Evolutionary conservation across 139 green algal species (phyloP).

Genomic region (Volvox reticuliferus): DNA sequence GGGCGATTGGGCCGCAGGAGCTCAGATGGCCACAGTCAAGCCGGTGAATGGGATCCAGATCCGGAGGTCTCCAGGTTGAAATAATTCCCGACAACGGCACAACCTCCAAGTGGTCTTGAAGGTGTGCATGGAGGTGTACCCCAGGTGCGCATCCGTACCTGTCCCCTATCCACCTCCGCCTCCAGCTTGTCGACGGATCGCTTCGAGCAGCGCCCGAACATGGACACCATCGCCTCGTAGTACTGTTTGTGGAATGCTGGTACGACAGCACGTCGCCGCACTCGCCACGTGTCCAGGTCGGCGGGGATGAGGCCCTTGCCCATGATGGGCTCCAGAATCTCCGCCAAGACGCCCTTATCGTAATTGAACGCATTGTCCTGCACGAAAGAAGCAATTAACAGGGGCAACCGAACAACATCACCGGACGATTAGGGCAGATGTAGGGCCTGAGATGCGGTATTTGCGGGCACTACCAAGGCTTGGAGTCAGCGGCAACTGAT

Average conservation of each 20-base stretch:
- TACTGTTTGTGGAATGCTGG: constrained; percentile 97
- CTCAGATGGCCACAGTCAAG: no score
- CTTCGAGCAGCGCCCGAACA: constrained; percentile 88
- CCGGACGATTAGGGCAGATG: no score
- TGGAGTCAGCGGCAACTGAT: no score
- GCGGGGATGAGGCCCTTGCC: constrained; percentile 98
- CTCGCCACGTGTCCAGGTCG: constrained; percentile 78
- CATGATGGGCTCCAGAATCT: constrained; percentile 99
- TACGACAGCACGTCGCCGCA: constrained; percentile 89
- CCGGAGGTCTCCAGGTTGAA: no score
- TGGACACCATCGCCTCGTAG: constrained; percentile 88
- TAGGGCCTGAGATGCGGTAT: no score
- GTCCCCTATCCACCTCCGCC: neutral
- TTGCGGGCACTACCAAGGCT: no score
- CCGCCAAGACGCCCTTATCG: constrained; percentile 97
- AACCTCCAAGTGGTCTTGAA: no score
- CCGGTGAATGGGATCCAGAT: no score
- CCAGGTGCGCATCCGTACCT: constrained; percentile 20
- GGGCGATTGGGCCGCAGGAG: no score
- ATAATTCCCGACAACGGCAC: no score
- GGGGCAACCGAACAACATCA: no score
- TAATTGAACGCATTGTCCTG: constrained; percentile 95
- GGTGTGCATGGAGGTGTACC: no score
- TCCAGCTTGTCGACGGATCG: constrained; percentile 80
- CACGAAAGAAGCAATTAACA: neutral